Evolutionary conservation across 257 asterid species (phyloP).

Genomic region (Sherardia arvensis): DNA sequence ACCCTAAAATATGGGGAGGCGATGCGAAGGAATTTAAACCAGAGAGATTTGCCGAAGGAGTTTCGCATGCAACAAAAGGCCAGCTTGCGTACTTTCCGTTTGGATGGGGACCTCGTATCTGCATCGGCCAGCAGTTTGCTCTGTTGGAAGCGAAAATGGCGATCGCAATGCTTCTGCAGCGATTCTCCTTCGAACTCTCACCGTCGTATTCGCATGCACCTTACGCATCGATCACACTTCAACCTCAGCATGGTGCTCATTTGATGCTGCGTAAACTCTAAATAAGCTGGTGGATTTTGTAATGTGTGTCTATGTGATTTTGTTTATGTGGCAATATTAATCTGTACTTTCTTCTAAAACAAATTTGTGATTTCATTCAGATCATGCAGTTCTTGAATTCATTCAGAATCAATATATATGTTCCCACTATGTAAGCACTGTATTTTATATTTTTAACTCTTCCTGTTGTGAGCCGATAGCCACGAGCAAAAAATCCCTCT

Average conservation of each 20-base stretch:
- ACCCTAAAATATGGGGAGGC: neutral
- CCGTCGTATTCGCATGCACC: neutral
- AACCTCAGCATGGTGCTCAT: slow-evolving; percentile 14
- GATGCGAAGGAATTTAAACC: neutral
- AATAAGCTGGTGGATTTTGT: neutral
- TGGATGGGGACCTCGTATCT: neutral
- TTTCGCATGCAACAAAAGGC: neutral
- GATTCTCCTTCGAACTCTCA: neutral
- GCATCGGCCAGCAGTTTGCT: neutral
- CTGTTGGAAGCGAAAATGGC: neutral
- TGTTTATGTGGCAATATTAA: neutral
- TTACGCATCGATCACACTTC: neutral
- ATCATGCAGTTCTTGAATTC: no score
- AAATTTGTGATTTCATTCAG: no score
- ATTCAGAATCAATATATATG: no score
- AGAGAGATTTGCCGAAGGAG: neutral
- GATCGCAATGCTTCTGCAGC: neutral
- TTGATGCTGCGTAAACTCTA: neutral
- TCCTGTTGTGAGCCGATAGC: no score
- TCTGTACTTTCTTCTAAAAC: neutral
- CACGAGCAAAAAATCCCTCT: no score
- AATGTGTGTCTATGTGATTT: no score
- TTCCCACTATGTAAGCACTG: no score
- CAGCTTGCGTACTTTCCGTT: neutral
- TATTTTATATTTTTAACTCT: no score